A percentile compares a stretch with the other conserved stretches of the same genome.
Conservation (phyloP, 2,329 filamentous ascomycete species). For the Sporothrix schenckii region DNA sequence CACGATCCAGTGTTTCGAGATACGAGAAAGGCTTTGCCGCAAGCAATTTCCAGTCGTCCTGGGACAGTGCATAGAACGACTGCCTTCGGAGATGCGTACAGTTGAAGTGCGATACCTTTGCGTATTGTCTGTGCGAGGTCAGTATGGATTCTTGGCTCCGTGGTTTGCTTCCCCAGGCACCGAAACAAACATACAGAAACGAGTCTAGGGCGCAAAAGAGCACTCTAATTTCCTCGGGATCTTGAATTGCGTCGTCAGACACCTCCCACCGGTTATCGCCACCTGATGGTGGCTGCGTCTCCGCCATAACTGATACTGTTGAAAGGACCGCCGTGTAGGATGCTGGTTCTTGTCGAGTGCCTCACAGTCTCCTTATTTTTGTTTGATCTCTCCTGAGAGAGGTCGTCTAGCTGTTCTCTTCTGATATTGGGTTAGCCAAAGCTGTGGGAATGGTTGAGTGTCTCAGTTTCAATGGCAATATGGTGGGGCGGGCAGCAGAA, state of each 20-base stretch:
- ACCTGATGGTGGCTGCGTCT: background rate
- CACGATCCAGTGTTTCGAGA: slow-evolving; percentile 72
- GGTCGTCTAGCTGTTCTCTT: background rate
- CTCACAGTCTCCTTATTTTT: background rate
- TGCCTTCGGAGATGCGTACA: slow-evolving; percentile 87
- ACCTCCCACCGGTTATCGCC: slow-evolving; percentile 30
- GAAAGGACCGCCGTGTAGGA: too few species aligned
- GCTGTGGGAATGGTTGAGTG: background rate
- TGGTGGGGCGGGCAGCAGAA: background rate
- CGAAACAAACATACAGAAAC: slow-evolving; percentile 69
- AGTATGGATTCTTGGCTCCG: background rate
- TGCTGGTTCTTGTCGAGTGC: background rate
- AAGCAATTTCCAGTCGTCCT: slow-evolving; percentile 80
- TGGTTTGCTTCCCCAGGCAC: background rate
- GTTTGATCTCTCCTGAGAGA: background rate
- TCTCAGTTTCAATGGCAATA: background rate
- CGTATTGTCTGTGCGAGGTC: slow-evolving; percentile 69
- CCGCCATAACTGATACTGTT: background rate
- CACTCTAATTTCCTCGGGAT: slow-evolving; percentile 79
- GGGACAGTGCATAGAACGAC: slow-evolving; percentile 88
- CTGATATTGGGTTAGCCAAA: background rate
- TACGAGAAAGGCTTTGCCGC: slow-evolving; percentile 80
- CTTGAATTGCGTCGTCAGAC: slow-evolving; percentile 43
- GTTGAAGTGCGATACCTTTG: slow-evolving; percentile 82
- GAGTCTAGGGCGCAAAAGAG: slow-evolving; percentile 84